Conservation (phyloP, 345 rosid genomes). For the Moricandia arvensis region DNA sequence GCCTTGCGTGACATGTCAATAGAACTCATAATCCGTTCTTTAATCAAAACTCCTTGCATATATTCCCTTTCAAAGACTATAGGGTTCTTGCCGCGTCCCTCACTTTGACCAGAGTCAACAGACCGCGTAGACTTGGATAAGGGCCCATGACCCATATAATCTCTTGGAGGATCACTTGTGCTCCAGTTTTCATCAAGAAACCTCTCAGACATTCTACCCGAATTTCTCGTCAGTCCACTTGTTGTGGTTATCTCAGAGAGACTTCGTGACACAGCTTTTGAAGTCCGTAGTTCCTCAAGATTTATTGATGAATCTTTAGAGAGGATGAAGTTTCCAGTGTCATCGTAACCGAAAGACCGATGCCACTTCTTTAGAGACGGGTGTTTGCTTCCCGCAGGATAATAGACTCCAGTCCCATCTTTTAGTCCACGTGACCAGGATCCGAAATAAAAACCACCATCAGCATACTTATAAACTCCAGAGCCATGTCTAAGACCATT, state of each 20-base stretch:
- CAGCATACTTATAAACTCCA: constrained; percentile 73
- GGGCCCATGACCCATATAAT: constrained; percentile 37
- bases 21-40: constrained; percentile 51
- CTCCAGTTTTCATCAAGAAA: constrained; percentile 51
- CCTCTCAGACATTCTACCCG: constrained; percentile 54
- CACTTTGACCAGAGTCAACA: constrained; percentile 38
- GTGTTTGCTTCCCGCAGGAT: constrained; percentile 75
- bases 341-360: constrained; percentile 45
- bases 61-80: constrained; percentile 83
- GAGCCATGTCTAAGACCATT: constrained; percentile 81
- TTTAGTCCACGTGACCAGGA: constrained; percentile 72
- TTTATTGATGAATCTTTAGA: constrained; percentile 46
- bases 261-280: constrained; percentile 53
- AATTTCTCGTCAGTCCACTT: constrained; percentile 41
- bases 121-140: constrained; percentile 41
- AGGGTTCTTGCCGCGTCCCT: constrained; percentile 34
- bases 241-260: constrained; percentile 61
- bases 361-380: constrained; percentile 58
- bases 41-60: constrained; percentile 85
- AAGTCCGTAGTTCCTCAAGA: constrained; percentile 40
- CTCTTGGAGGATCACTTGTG: constrained; percentile 40
- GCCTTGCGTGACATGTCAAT: constrained; percentile 42
- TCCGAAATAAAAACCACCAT: constrained; percentile 86
- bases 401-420: constrained; percentile 86
- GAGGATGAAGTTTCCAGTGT: constrained; percentile 33